Evolutionary conservation across 768 basidiomycete genomes (phyloP).

Genomic region (Gloeopeniophorella convolvens): DNA sequence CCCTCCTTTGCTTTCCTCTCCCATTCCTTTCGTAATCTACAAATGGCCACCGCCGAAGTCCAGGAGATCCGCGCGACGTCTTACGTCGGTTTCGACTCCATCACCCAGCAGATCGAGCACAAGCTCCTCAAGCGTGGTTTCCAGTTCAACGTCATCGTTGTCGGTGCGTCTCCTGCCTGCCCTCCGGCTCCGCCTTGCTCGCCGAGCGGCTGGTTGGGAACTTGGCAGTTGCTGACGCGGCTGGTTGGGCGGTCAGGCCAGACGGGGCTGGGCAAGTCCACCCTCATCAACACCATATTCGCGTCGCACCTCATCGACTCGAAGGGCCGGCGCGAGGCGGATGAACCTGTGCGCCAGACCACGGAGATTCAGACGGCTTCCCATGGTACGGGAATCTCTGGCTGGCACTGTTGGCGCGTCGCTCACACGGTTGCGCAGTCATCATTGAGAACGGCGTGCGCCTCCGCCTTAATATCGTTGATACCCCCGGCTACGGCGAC

Average conservation of each 20-base stretch:
- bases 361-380: conserved; percentile 95
- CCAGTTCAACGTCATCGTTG: conserved; percentile 98
- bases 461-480: conserved; percentile 93
- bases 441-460: conserved; percentile 95
- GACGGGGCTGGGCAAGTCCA: conserved; percentile 97
- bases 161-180: conserved; percentile 51
- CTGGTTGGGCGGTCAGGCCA: conserved; percentile 51
- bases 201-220: neutral
- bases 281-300: conserved; percentile 98
- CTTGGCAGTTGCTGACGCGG: neutral
- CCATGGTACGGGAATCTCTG: conserved; percentile 58
- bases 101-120: conserved; percentile 97
- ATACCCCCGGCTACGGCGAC: conserved; percentile 98
- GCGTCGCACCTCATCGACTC: conserved; percentile 97
- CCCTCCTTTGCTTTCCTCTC: neutral
- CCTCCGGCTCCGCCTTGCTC: neutral
- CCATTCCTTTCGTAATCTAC: neutral
- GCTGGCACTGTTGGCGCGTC: neutral
- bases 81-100: conserved; percentile 97
- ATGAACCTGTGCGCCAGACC: conserved; percentile 89
- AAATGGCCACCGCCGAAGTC: conserved; percentile 20
- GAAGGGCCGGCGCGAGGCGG: conserved; percentile 84
- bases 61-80: conserved; percentile 86
- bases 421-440: conserved; percentile 40
- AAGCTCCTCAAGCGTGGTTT: conserved; percentile 98